Conservation (phyloP, 768 basidiomycete genomes). For the Leucosporidium yakuticum region DNA sequence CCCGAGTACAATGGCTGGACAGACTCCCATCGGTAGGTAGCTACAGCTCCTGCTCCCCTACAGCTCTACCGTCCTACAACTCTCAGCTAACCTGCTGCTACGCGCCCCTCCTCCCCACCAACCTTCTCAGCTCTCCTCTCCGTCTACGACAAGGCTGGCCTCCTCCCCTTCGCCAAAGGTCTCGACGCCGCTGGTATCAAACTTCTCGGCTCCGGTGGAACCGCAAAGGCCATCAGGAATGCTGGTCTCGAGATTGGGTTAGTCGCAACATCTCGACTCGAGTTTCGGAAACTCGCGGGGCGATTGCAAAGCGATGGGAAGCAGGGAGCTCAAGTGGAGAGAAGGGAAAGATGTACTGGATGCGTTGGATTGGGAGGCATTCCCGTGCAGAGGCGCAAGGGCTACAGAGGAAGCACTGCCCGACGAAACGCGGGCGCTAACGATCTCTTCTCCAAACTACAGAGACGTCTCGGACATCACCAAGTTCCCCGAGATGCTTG, state of each 20-base stretch:
- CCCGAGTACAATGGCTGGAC: background rate
- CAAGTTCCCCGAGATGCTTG: slow-evolving; percentile 97
- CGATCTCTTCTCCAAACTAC: background rate
- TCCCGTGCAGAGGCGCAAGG: too few relatives aligned
- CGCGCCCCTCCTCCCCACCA: slow-evolving; percentile 9
- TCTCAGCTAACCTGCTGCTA: background rate
- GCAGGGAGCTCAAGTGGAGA: too few relatives aligned
- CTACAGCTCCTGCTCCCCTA: background rate
- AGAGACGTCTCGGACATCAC: slow-evolving; percentile 98
- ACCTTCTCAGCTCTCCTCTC: slow-evolving; percentile 64
- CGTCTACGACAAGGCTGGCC: slow-evolving; percentile 89
- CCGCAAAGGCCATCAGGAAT: slow-evolving; percentile 94
- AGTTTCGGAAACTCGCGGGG: background rate
- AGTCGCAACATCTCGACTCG: slow-evolving; percentile 41
- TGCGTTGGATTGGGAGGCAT: too few relatives aligned
- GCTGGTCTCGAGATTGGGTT: slow-evolving; percentile 85
- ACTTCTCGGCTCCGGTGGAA: slow-evolving; percentile 90
- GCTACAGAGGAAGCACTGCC: background rate
- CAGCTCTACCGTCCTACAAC: background rate
- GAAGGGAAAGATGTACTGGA: too few relatives aligned
- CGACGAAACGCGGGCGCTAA: background rate
- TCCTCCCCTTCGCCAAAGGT: slow-evolving; percentile 82
- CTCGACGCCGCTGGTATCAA: slow-evolving; percentile 73
- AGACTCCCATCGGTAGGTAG: background rate
- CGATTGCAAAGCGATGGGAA: background rate